phyloP scores from a whole-genome alignment of 2,329 filamentous ascomycete species.

The Aspergillus thermomutatus region DNA sequence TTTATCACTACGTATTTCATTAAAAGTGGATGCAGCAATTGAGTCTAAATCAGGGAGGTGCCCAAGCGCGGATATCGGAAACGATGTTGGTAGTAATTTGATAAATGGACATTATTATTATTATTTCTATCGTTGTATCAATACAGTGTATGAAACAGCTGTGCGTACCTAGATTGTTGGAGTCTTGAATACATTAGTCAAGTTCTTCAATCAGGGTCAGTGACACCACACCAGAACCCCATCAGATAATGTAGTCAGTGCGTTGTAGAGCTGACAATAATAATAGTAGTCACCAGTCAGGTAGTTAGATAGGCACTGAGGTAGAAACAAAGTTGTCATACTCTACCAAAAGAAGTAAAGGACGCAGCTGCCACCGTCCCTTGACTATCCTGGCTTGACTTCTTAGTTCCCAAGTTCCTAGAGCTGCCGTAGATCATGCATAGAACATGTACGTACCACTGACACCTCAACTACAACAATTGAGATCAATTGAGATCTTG shows the following conservation, averaged over 20 bases:
- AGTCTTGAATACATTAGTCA: not conserved
- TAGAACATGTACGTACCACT: conserved; percentile 27
- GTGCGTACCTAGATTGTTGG: too few species aligned
- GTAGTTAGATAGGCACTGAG: not conserved
- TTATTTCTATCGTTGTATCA: not conserved
- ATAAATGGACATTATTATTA: not conserved
- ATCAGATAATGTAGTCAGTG: not conserved
- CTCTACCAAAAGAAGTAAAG: not conserved
- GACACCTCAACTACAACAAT: not conserved
- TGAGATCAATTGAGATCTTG: not conserved
- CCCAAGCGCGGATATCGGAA: not conserved
- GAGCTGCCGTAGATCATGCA: conserved; percentile 38
- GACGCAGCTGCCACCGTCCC: not conserved
- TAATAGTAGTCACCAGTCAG: not conserved
- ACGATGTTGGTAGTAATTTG: not conserved
- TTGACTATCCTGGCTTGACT: not conserved
- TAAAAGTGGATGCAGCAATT: not conserved
- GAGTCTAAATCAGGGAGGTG: not conserved
- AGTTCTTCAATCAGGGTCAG: not conserved
- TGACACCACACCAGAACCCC: not conserved
- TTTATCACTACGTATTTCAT: not conserved
- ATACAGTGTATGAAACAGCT: not conserved
- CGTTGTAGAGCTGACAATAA: not conserved
- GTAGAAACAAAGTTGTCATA: not conserved
- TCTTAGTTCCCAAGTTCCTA: conserved; percentile 8